phyloP scores from a whole-genome alignment of 495 filamentous ascomycete genomes.

The Hypoxylon crocopeplum region DNA sequence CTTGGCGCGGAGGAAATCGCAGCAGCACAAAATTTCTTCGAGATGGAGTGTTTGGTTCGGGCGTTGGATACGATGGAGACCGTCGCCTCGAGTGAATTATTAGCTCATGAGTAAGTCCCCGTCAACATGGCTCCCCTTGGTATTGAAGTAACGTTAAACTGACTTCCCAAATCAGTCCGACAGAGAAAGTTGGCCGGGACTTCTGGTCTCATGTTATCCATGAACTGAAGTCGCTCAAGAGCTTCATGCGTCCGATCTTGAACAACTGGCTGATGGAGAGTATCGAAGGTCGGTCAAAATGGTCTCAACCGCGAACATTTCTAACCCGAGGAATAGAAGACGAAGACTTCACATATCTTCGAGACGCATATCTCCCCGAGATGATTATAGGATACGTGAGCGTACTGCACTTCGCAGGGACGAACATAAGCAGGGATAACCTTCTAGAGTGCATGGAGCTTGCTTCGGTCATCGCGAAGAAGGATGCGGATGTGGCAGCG shows the following conservation, averaged over 20 bases:
- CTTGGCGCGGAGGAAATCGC: conserved; percentile 47
- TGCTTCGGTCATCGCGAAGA: conserved; percentile 69
- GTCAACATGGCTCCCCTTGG: neutral
- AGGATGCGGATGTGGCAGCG: conserved; percentile 67
- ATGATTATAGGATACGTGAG: conserved; percentile 80
- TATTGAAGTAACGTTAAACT: conserved; percentile 1
- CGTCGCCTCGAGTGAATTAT: conserved; percentile 51
- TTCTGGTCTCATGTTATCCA: conserved; percentile 50
- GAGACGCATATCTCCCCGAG: conserved; percentile 80
- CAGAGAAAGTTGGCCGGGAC: conserved; percentile 45
- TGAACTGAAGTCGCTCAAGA: conserved; percentile 50
- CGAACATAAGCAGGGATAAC: conserved; percentile 65
- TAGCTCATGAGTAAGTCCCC: conserved; percentile 50
- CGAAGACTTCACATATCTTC: conserved; percentile 60
- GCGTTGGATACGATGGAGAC: conserved; percentile 71
- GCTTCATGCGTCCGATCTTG: conserved; percentile 53
- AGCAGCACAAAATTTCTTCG: conserved; percentile 69
- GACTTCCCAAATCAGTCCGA: conserved; percentile 27
- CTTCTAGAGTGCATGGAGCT: conserved; percentile 81
- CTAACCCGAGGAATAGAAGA: conserved; percentile 45
- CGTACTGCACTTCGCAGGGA: conserved; percentile 72
- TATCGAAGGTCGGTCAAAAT: conserved; percentile 42
- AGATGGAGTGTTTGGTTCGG: conserved; percentile 73
- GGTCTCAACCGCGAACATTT: neutral
- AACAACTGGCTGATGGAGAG: conserved; percentile 51